A percentile compares a stretch with the other conserved stretches of the same genome.
Conservation (phyloP, 352 stramenopile species). For the Globisporangium carolinianum region DNA sequence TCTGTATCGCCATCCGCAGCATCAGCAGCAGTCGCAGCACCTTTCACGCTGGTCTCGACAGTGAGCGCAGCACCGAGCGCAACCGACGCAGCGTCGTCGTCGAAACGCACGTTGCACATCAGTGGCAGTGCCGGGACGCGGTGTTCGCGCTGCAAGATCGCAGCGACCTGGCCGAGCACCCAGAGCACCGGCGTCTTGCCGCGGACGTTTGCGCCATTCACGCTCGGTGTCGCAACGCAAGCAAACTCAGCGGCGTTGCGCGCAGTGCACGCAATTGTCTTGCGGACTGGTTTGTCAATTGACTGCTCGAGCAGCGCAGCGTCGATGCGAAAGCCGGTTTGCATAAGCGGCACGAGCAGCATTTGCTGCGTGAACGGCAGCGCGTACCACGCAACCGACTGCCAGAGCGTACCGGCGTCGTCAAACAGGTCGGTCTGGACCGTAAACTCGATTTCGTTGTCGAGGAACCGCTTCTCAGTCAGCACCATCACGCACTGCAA, state of each 20-base stretch:
- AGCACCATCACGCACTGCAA: slow-evolving; percentile 69
- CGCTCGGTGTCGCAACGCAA: slow-evolving; percentile 38
- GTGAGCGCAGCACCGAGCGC: slow-evolving; percentile 24
- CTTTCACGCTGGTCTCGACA: slow-evolving; percentile 25
- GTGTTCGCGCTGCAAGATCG: slow-evolving; percentile 37
- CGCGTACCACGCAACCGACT: slow-evolving; percentile 58
- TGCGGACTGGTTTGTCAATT: slow-evolving; percentile 11
- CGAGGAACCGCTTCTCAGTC: slow-evolving; percentile 64
- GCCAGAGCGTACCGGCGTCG: slow-evolving; percentile 64
- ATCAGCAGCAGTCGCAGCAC: slow-evolving; percentile 1
- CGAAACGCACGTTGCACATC: slow-evolving; percentile 44
- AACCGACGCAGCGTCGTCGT: slow-evolving; percentile 23
- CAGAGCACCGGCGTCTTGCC: slow-evolving; percentile 44
- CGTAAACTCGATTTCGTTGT: slow-evolving; percentile 62
- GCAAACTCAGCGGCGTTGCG: slow-evolving; percentile 50
- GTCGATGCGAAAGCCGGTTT: slow-evolving; percentile 33
- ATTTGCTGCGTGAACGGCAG: slow-evolving; percentile 59
- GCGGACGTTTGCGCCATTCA: slow-evolving; percentile 18
- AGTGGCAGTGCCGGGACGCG: slow-evolving; percentile 45
- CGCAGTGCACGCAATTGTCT: slow-evolving; percentile 33
- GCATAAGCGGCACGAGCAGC: slow-evolving; percentile 42
- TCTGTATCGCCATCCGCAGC: neutral
- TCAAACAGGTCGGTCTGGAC: slow-evolving; percentile 75
- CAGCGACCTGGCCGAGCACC: slow-evolving; percentile 38
- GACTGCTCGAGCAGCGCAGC: slow-evolving; percentile 17